Percentiles rank a stretch among this genome's conserved stretches.
Conservation (phyloP, 805 yeast species). For the Saturnispora silvae region DNA sequence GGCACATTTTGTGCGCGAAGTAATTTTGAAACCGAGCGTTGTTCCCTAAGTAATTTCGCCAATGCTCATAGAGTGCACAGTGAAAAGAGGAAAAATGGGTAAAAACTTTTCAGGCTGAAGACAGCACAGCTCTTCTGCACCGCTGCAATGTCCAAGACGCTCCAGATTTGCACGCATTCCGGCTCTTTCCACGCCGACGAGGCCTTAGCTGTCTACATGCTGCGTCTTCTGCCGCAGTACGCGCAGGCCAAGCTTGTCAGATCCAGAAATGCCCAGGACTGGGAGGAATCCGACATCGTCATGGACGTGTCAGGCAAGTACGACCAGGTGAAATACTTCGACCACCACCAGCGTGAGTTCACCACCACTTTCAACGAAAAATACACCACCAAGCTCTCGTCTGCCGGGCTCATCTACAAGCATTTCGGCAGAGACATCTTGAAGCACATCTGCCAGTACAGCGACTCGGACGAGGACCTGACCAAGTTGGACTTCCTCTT, state of each 20-base stretch:
- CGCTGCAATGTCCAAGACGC: conserved; percentile 13
- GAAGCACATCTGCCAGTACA: conserved; percentile 35
- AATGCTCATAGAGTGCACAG: no score
- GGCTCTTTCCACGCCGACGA: conserved; percentile 98
- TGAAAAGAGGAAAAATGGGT: no score
- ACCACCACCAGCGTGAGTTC: conserved; percentile 95
- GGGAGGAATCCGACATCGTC: conserved; percentile 85
- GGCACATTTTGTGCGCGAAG: no score
- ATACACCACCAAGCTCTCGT: conserved; percentile 70
- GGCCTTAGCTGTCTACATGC: conserved; percentile 83
- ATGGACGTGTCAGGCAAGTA: conserved; percentile 93
- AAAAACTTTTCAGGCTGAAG: no score
- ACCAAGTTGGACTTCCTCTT: conserved; percentile 47
- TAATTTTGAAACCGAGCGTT: no score
- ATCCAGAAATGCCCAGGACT: conserved; percentile 70
- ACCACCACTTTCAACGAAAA: conserved; percentile 55
- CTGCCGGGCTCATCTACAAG: conserved; percentile 90
- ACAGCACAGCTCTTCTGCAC: no score
- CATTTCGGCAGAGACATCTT: conserved; percentile 71
- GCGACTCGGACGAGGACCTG: conserved; percentile 24
- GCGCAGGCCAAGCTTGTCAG: conserved; percentile 60
- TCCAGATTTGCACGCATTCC: conserved; percentile 78
- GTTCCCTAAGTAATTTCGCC: no score
- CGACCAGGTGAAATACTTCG: conserved; percentile 77
- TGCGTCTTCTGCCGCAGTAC: conserved; percentile 61